Base-by-base conservation (phyloP, 2,329 filamentous ascomycete species). In the Pyrenophora tritici-repentis region DNA sequence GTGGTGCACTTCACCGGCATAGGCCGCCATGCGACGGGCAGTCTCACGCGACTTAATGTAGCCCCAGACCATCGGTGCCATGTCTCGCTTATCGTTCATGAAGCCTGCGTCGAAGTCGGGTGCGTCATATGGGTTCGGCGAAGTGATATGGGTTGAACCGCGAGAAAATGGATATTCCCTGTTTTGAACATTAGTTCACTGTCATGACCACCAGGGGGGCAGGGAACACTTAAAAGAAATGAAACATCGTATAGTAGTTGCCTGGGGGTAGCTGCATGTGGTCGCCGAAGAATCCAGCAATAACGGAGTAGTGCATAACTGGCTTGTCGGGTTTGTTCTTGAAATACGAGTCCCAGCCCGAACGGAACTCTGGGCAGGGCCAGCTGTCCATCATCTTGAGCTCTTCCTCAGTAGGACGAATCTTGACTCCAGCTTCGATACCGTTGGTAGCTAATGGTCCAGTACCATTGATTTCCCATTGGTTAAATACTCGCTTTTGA, bases 301-400 rank as follows among this genome's bases (percentile, higher is more conserved):
- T 91, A 47, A 91, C 83, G 6, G 68, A 87, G 75, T 92, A 92
- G 69, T 92, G 89, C 89, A 92, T 92, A 36, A 92, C 88, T 0
- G 89, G 89, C 80, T 92, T 92, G 74, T 92, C 88, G 1, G 88
- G 88, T 78, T 91, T 91, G 69, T 92, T 75, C 78, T 90, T 88
- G 74, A 92, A 93, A 76, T 93, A 92, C 46, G 83, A 86, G 63
- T 92, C 85, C 88, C 88, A 93, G 2, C 88, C 88, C 6, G 83
- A 81, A 38, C 81, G 81, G 78, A 93, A 93, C 45, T 90, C 85
- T 9, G 84, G 84, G 40, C 84, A 90, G 0, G 89, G 88, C 87
- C 89, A 90, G 6, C 72, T 81, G 68, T 87, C 85, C 73, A 91
- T 88, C 63, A 85, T 77, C 42, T 81, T 79, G 16, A 88, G 79